Evolutionary conservation across 306 rosid species (phyloP).

Genomic region (Prunus davidiana): DNA sequence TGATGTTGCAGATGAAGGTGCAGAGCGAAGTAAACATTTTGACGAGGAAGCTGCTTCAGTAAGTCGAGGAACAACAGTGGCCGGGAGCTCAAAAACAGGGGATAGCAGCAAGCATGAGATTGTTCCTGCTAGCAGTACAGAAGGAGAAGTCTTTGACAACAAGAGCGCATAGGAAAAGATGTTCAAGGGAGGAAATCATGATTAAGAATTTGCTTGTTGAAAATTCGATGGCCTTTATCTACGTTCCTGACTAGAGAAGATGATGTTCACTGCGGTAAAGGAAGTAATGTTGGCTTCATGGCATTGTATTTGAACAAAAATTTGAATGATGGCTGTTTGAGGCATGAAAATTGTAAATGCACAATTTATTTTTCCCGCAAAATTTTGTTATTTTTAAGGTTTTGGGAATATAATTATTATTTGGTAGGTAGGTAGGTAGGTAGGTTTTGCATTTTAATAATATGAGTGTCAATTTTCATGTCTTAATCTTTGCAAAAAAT

Average conservation of each 20-base stretch:
- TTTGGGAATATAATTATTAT: not conserved
- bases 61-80: slow-evolving; percentile 28
- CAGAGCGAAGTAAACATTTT: slow-evolving; percentile 35
- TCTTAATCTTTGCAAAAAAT: too few species aligned
- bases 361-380: not conserved
- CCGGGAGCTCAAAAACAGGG: slow-evolving; percentile 47
- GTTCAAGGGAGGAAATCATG: not conserved
- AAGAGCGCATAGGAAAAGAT: slow-evolving; percentile 23
- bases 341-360: slow-evolving; percentile 5
- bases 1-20: slow-evolving; percentile 41
- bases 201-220: not conserved
- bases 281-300: not conserved
- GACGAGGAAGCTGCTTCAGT: slow-evolving; percentile 47
- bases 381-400: not conserved
- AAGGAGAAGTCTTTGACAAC: slow-evolving; percentile 1
- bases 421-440: too few species aligned
- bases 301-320: not conserved
- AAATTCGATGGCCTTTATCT: not conserved
- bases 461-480: too few species aligned
- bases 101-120: slow-evolving; percentile 9
- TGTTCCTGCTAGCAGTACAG: slow-evolving; percentile 6
- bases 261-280: not conserved
- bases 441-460: too few species aligned
- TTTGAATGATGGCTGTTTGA: not conserved
- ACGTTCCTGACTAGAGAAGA: not conserved